Percentiles rank a stretch among this genome's conserved stretches.
phyloP scores from a whole-genome alignment of 2,329 filamentous ascomycete species.

The Claviceps paspali region DNA sequence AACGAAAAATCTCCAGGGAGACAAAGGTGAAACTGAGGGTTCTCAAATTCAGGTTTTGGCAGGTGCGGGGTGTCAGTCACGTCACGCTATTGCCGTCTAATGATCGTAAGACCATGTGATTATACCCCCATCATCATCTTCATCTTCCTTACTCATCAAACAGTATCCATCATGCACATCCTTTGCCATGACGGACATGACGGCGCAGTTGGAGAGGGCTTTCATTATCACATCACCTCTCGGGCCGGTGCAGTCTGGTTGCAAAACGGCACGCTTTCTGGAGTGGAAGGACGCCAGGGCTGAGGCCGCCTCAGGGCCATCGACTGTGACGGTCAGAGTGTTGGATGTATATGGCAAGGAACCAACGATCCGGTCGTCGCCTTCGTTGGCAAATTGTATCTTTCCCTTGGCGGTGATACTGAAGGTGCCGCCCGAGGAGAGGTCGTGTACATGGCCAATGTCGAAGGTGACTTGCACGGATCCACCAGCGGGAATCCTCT shows the following conservation, averaged over 20 bases:
- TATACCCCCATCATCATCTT: conserved; percentile 47
- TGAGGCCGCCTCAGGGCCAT: conserved; percentile 38
- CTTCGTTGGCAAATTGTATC: conserved; percentile 36
- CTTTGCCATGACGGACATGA: conserved; percentile 34
- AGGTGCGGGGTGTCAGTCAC: too few relatives aligned
- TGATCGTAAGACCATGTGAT: too few relatives aligned
- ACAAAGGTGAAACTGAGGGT: too few relatives aligned
- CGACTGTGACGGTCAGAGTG: conserved; percentile 38
- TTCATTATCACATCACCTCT: conserved; percentile 27
- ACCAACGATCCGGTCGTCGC: conserved; percentile 36
- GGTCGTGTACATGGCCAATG: conserved; percentile 38
- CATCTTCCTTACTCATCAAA: too few relatives aligned
- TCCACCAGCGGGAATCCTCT: conserved; percentile 30
- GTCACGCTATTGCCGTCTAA: too few relatives aligned
- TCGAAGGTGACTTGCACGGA: conserved; percentile 38
- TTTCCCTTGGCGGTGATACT: conserved; percentile 39
- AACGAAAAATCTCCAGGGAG: too few relatives aligned
- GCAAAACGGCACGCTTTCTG: conserved; percentile 34
- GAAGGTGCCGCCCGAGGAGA: conserved; percentile 35
- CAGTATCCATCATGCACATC: too few relatives aligned
- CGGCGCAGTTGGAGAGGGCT: conserved; percentile 38
- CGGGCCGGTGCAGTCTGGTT: conserved; percentile 37
- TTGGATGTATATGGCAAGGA: conserved; percentile 43
- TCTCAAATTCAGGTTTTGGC: too few relatives aligned
- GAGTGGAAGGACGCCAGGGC: conserved; percentile 26